Conservation (phyloP, 2,329 filamentous ascomycete genomes). For the Leptodontidium sp. region DNA sequence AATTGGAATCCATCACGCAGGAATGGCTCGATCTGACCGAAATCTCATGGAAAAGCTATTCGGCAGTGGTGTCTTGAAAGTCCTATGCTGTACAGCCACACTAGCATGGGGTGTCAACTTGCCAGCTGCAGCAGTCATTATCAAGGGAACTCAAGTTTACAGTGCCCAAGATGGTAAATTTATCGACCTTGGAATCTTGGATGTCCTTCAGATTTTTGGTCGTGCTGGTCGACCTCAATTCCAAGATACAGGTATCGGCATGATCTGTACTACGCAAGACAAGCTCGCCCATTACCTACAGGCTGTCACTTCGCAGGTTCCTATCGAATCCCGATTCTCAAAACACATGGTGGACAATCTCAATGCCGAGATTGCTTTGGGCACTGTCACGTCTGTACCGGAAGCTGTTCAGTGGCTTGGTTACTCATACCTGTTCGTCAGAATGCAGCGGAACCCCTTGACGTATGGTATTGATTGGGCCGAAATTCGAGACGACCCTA, state of each 20-base stretch:
- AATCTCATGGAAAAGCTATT: conserved; percentile 97
- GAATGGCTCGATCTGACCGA: conserved; percentile 92
- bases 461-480: conserved; percentile 96
- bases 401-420: conserved; percentile 98
- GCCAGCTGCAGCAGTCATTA: conserved; percentile 93
- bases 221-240: conserved; percentile 98
- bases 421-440: conserved; percentile 96
- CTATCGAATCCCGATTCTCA: conserved; percentile 97
- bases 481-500: conserved; percentile 87
- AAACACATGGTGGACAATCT: conserved; percentile 94
- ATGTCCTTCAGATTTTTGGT: conserved; percentile 97
- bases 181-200: conserved; percentile 92
- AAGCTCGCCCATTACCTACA: conserved; percentile 90
- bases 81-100: conserved; percentile 97
- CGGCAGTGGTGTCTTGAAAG: conserved; percentile 89
- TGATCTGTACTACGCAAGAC: conserved; percentile 97
- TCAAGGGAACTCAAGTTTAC: conserved; percentile 98
- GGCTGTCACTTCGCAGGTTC: conserved; percentile 93
- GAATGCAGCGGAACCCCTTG: conserved; percentile 91
- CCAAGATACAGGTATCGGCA: conserved; percentile 96
- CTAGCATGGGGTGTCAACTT: conserved; percentile 99
- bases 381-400: conserved; percentile 91
- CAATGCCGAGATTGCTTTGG: conserved; percentile 92
- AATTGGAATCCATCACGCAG: conserved; percentile 94
- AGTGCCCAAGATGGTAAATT: conserved; percentile 97